phyloP scores from a whole-genome alignment of 148 eudicot genomes.

The Arctostaphylos glauca region DNA sequence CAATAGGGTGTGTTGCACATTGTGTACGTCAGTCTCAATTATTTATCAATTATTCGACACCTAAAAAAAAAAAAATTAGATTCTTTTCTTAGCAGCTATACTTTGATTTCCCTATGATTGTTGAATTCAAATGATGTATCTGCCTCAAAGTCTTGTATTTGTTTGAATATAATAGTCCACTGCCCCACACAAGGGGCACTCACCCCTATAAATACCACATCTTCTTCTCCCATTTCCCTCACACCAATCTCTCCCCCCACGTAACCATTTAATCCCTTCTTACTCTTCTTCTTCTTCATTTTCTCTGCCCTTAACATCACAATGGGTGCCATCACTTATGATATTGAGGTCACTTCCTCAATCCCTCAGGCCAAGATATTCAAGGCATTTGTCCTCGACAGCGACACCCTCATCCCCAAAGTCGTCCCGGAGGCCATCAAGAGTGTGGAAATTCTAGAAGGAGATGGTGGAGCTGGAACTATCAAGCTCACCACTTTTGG shows the following conservation, averaged over 20 bases:
- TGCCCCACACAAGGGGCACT: neutral
- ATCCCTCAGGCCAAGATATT: slow-evolving; percentile 29
- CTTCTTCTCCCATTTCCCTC: neutral
- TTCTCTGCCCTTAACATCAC: too few relatives aligned
- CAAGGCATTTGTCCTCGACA: slow-evolving; percentile 28
- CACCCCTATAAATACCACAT: neutral
- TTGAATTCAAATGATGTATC: neutral
- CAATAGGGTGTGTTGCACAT: too few relatives aligned
- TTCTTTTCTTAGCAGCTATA: too few relatives aligned
- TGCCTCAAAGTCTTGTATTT: neutral
- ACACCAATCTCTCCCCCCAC: neutral
- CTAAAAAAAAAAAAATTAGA: too few relatives aligned
- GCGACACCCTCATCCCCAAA: slow-evolving; percentile 32
- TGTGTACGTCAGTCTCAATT: too few relatives aligned
- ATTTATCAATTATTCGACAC: too few relatives aligned
- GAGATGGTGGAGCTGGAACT: slow-evolving; percentile 16
- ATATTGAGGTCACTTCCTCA: slow-evolving; percentile 10
- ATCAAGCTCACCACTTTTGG: slow-evolving; percentile 26
- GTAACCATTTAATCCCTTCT: neutral
- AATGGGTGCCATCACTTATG: neutral
- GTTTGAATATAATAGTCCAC: neutral
- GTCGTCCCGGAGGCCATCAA: slow-evolving; percentile 32
- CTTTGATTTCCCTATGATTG: neutral
- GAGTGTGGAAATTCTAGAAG: slow-evolving; percentile 19
- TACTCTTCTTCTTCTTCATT: neutral